These are phyloP conservation scores for Dactylellina leptospora DNA, from an alignment of 2,329 filamentous ascomycete species.

Conservation along the genomic window DNA sequence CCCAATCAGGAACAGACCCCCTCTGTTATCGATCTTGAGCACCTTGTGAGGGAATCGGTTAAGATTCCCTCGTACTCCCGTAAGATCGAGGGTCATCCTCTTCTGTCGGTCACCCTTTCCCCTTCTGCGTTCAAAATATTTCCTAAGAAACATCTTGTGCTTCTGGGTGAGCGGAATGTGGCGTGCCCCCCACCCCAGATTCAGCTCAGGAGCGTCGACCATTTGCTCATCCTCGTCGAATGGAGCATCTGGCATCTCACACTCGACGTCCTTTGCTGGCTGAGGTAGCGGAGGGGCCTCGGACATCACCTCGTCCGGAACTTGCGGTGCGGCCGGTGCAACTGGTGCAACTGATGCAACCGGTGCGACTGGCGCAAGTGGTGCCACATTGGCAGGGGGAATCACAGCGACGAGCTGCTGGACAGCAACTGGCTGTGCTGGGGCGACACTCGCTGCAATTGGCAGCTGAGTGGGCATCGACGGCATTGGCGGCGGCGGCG, in stretches of 20 bases:
- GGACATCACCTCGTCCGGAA: constrained; percentile 3
- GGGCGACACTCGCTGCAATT: neutral
- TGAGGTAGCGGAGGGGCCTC: constrained; percentile 12
- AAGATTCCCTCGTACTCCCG: neutral
- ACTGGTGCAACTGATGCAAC: neutral
- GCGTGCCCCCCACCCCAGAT: neutral
- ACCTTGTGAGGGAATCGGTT: constrained; percentile 23
- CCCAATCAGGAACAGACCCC: constrained; percentile 17
- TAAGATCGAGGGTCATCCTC: constrained; percentile 45
- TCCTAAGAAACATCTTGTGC: constrained; percentile 29
- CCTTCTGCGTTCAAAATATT: constrained; percentile 10
- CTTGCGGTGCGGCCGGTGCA: constrained; percentile 9
- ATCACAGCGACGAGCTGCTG: neutral
- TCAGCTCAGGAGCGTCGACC: constrained; percentile 15
- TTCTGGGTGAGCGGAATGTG: constrained; percentile 14
- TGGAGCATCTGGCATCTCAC: constrained; percentile 34
- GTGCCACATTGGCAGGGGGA: neutral
- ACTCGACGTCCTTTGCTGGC: constrained; percentile 14
- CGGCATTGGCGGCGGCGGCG: neutral
- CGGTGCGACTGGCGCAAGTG: neutral
- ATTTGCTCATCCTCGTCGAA: constrained; percentile 17
- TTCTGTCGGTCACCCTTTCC: constrained; percentile 18
- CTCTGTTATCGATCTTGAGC: constrained; percentile 23
- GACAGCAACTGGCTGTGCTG: constrained; percentile 1
- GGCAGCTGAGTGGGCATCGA: neutral